phyloP scores from a whole-genome alignment of 176 grass and related monocot species.

The Oropetium thomaeum region DNA sequence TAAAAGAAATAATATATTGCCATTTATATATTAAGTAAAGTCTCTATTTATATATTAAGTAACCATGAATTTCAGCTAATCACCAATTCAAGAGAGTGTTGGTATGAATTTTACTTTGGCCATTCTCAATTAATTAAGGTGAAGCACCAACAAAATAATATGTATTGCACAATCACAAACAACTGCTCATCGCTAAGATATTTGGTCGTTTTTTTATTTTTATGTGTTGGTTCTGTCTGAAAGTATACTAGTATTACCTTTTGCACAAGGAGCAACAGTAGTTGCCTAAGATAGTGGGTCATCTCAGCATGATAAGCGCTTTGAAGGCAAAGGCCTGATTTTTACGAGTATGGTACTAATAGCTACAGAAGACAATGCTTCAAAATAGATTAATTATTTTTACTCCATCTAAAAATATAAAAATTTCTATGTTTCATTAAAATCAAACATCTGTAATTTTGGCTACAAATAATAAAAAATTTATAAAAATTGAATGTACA shows the following conservation, averaged over 20 bases:
- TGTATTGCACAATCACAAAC: not conserved
- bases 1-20: too few species aligned
- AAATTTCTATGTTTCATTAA: too few species aligned
- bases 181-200: not conserved
- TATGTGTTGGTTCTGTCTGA: not conserved
- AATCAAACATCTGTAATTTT: too few species aligned
- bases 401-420: too few species aligned
- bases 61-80: not conserved
- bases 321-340: not conserved
- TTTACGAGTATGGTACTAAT: not conserved
- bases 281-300: not conserved
- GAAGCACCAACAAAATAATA: not conserved
- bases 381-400: too few species aligned
- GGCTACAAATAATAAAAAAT: too few species aligned
- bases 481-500: too few species aligned
- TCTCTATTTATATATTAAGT: not conserved
- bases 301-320: not conserved
- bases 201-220: not conserved
- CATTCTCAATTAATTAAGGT: not conserved
- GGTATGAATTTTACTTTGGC: not conserved
- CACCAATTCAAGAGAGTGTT: not conserved
- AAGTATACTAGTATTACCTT: not conserved
- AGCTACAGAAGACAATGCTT: not conserved
- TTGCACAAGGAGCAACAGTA: not conserved
- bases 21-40: too few species aligned